Evolutionary conservation across 2,329 filamentous ascomycete species (phyloP).

Genomic region (Emergomyces pasteurianus): DNA sequence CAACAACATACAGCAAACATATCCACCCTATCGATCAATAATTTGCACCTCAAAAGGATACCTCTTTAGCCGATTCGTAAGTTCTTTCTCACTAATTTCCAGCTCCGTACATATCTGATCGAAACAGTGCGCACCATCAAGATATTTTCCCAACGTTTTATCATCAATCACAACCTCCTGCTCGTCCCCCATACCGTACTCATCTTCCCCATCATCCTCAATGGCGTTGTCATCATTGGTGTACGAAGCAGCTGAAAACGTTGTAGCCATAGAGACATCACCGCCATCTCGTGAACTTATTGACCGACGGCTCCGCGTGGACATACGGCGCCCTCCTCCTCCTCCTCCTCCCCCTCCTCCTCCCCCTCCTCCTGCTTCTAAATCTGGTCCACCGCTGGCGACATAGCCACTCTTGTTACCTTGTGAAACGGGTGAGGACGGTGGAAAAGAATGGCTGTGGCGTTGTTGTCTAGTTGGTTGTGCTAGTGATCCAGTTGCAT

Average conservation of each 20-base stretch:
- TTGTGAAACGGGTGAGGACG: slow-evolving; percentile 3
- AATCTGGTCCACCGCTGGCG: slow-evolving; percentile 1
- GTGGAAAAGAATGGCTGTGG: not conserved
- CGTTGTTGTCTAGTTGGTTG: slow-evolving; percentile 6
- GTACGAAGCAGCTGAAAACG: not conserved
- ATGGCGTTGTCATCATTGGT: slow-evolving; percentile 3
- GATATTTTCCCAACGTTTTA: slow-evolving; percentile 27
- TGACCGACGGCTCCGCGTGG: not conserved
- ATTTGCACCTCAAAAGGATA: slow-evolving; percentile 35
- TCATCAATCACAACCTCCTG: slow-evolving; percentile 25
- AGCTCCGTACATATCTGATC: slow-evolving; percentile 41
- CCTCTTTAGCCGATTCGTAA: slow-evolving; percentile 31
- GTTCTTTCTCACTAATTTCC: slow-evolving; percentile 36
- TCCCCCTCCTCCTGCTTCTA: not conserved
- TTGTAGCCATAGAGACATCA: not conserved
- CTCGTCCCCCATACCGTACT: slow-evolving; percentile 2
- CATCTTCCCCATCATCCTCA: slow-evolving; percentile 6
- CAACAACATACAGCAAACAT: not conserved
- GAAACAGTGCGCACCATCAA: slow-evolving; percentile 39
- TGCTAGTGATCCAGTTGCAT: slow-evolving; percentile 34
- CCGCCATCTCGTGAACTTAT: not conserved
- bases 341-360: not conserved
- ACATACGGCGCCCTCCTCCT: not conserved
- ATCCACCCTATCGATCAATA: slow-evolving; percentile 29
- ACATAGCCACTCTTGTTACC: slow-evolving; percentile 4